phyloP scores from a whole-genome alignment of 805 yeast genomes.

The Starmerella riodocensis region DNA sequence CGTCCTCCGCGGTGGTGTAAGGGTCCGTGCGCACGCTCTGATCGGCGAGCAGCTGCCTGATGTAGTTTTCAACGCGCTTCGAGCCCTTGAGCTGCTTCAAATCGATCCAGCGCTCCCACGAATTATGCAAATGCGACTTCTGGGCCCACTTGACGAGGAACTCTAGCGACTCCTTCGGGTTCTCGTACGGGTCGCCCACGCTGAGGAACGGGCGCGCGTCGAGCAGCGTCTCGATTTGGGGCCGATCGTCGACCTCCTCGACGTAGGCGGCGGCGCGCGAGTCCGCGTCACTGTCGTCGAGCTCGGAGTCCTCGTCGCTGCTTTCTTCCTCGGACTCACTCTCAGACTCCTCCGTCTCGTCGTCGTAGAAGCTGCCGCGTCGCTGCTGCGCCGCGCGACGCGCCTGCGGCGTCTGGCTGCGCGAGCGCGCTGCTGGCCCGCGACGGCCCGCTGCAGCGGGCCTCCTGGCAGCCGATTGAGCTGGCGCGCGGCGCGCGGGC shows the following conservation, averaged over 20 bases:
- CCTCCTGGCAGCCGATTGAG: neutral
- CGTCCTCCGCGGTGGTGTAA: slow-evolving; percentile 72
- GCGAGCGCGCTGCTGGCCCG: slow-evolving; percentile 2
- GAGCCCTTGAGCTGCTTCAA: slow-evolving; percentile 48
- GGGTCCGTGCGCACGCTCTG: slow-evolving; percentile 69
- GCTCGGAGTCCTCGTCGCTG: slow-evolving; percentile 4
- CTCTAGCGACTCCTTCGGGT: slow-evolving; percentile 47
- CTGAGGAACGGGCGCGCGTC: slow-evolving; percentile 37
- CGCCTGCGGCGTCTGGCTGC: slow-evolving; percentile 1
- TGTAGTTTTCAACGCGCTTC: slow-evolving; percentile 80
- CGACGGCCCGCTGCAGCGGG: neutral
- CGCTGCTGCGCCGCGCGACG: slow-evolving; percentile 3
- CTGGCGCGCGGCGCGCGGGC: neutral
- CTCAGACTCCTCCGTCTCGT: slow-evolving; percentile 17
- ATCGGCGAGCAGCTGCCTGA: slow-evolving; percentile 60
- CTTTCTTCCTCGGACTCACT: slow-evolving; percentile 2
- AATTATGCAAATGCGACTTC: slow-evolving; percentile 81
- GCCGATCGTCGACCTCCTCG: slow-evolving; percentile 12
- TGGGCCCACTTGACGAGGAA: slow-evolving; percentile 70
- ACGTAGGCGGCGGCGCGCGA: neutral
- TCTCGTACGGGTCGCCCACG: slow-evolving; percentile 30
- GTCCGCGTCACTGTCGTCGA: slow-evolving; percentile 4
- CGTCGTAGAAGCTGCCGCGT: slow-evolving; percentile 19
- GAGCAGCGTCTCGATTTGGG: slow-evolving; percentile 38
- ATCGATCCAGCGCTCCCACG: slow-evolving; percentile 67